phyloP scores from a whole-genome alignment of 2,329 filamentous ascomycete species.

The Monilinia vaccinii-corymbosi region DNA sequence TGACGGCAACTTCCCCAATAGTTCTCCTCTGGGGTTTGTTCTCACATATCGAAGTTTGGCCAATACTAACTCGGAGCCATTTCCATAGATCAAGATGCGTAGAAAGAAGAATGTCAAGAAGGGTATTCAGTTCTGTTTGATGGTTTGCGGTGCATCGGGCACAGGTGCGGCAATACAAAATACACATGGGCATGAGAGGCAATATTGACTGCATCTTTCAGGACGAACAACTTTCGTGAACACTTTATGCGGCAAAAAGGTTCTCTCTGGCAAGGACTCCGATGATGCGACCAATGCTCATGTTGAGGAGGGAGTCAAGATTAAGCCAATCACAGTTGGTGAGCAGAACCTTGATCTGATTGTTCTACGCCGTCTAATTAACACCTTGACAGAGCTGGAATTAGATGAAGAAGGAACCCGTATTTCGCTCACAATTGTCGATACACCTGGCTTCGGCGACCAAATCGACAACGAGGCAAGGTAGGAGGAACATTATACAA shows the following conservation, averaged over 20 bases:
- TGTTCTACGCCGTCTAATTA: constrained; percentile 16
- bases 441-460: constrained; percentile 96
- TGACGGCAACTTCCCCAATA: constrained; percentile 23
- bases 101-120: constrained; percentile 95
- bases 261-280: constrained; percentile 82
- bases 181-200: neutral
- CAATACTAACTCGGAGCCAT: constrained; percentile 20
- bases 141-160: constrained; percentile 98
- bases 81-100: constrained; percentile 79
- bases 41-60: constrained; percentile 15
- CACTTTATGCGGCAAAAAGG: constrained; percentile 92
- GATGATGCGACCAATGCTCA: constrained; percentile 86
- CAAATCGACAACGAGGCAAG: constrained; percentile 99
- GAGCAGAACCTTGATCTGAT: constrained; percentile 32
- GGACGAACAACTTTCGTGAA: constrained; percentile 99
- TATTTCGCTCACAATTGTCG: constrained; percentile 96
- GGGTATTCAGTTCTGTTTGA: constrained; percentile 98
- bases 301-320: constrained; percentile 93
- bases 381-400: constrained; percentile 62
- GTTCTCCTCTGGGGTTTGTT: constrained; percentile 23
- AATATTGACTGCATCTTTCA: constrained; percentile 33
- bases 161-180: constrained; percentile 57
- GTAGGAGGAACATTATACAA: constrained; percentile 38
- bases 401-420: constrained; percentile 97
- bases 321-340: constrained; percentile 98